Conservation (phyloP, 2,329 filamentous ascomycete species). For the Aspergillus brunneoviolaceus region DNA sequence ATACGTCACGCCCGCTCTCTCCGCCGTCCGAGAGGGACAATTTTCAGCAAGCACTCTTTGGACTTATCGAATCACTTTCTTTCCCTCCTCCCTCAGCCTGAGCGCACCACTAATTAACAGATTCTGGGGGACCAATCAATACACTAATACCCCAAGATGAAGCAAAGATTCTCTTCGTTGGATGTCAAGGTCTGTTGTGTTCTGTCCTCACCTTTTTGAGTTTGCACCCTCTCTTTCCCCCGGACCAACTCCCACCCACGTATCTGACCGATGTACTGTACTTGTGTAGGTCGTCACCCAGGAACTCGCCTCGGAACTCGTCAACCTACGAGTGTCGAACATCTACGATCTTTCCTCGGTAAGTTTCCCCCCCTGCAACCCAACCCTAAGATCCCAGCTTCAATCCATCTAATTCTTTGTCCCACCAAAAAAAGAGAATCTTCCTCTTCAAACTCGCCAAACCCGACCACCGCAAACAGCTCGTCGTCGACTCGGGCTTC, state of each 20-base stretch:
- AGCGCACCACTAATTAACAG: constrained; percentile 4
- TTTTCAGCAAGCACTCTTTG: constrained; percentile 19
- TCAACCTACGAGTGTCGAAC: constrained; percentile 80
- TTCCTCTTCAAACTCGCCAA: constrained; percentile 94
- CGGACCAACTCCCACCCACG: neutral
- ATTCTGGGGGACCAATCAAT: constrained; percentile 5
- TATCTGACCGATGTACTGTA: neutral
- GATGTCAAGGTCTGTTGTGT: constrained; percentile 52
- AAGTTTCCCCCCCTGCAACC: constrained; percentile 19
- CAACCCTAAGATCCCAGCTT: neutral
- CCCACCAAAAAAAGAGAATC: constrained; percentile 60
- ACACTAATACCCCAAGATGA: constrained; percentile 45
- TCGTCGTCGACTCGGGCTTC: constrained; percentile 92
- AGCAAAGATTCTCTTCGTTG: constrained; percentile 59
- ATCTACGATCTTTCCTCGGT: constrained; percentile 91
- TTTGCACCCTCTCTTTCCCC: neutral
- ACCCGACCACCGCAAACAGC: constrained; percentile 81
- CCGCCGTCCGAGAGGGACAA: neutral
- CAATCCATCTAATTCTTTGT: neutral
- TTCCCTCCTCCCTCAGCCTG: constrained; percentile 5
- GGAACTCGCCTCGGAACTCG: constrained; percentile 77
- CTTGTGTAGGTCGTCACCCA: constrained; percentile 79
- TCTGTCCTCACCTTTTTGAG: neutral
- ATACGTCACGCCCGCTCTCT: constrained; percentile 35
- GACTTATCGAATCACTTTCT: neutral